Evolutionary conservation across 2,329 filamentous ascomycete genomes (phyloP).

Genomic region (Pseudocercospora cruenta): DNA sequence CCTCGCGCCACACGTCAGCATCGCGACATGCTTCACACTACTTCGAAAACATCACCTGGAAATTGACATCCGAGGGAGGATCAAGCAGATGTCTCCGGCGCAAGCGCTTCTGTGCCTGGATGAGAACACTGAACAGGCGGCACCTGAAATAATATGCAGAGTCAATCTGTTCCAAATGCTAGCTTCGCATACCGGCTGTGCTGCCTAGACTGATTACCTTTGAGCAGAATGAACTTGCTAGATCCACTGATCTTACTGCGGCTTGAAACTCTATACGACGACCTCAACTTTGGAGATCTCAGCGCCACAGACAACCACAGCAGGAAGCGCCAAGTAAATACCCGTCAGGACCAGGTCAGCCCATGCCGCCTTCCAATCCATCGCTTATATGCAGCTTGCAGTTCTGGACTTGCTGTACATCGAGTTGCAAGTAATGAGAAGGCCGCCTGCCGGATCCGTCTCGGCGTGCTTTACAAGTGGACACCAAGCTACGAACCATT

Average conservation of each 20-base stretch:
- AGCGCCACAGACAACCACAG: background rate
- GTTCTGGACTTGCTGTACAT: background rate
- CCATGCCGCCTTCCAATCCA: background rate
- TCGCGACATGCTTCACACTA: background rate
- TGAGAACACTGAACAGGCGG: background rate
- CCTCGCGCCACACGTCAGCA: constrained; percentile 2
- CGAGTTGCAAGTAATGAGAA: background rate
- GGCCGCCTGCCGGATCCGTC: background rate
- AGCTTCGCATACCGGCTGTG: background rate
- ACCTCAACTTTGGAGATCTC: background rate
- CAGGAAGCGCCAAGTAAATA: background rate
- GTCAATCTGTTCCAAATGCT: background rate
- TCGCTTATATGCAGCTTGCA: background rate
- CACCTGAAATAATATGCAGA: background rate
- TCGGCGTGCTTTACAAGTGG: background rate
- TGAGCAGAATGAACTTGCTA: background rate
- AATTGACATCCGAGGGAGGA: background rate
- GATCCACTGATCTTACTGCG: background rate
- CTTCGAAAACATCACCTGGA: background rate
- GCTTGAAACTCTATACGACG: background rate
- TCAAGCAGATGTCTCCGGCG: background rate
- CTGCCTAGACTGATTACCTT: no score
- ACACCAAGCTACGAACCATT: background rate
- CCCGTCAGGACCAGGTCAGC: background rate
- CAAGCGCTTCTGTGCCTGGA: background rate